phyloP scores from a whole-genome alignment of 192 early-diverging fungal species.

The Coemansia guatemalensis region DNA sequence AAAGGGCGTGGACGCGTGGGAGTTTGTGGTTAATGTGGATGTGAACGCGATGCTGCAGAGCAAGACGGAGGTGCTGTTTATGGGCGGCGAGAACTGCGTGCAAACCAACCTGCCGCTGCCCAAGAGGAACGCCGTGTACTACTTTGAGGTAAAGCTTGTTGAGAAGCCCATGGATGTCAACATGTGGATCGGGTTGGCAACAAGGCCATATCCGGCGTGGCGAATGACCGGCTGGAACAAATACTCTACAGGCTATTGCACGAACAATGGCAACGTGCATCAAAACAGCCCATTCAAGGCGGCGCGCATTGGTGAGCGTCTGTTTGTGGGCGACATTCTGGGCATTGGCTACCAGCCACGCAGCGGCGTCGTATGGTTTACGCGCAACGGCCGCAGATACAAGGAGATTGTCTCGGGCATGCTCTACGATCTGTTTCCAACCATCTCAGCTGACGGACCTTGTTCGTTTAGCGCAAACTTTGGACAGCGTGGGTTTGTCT shows the following conservation, averaged over 20 bases:
- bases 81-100: conserved; percentile 68
- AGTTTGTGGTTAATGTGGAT: conserved; percentile 71
- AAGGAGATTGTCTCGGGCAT: conserved; percentile 70
- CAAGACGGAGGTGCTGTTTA: conserved; percentile 75
- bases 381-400: conserved; percentile 69
- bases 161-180: conserved; percentile 68
- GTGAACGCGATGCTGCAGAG: conserved; percentile 64
- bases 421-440: conserved; percentile 67
- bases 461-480: conserved; percentile 66
- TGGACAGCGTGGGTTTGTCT: conserved; percentile 80
- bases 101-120: conserved; percentile 81
- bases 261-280: conserved; percentile 64
- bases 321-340: conserved; percentile 73
- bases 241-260: conserved; percentile 70
- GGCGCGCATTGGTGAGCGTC: conserved; percentile 61
- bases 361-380: conserved; percentile 73
- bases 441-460: conserved; percentile 53
- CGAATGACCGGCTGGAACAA: conserved; percentile 77
- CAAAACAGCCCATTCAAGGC: conserved; percentile 69
- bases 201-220: conserved; percentile 73
- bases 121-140: conserved; percentile 77
- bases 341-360: conserved; percentile 77
- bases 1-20: conserved; percentile 80
- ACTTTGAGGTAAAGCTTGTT: conserved; percentile 80
- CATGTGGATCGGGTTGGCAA: conserved; percentile 70